These are phyloP conservation scores for Calycina herbarum DNA, from an alignment of 2,329 filamentous ascomycete genomes.

Conservation along the genomic window DNA sequence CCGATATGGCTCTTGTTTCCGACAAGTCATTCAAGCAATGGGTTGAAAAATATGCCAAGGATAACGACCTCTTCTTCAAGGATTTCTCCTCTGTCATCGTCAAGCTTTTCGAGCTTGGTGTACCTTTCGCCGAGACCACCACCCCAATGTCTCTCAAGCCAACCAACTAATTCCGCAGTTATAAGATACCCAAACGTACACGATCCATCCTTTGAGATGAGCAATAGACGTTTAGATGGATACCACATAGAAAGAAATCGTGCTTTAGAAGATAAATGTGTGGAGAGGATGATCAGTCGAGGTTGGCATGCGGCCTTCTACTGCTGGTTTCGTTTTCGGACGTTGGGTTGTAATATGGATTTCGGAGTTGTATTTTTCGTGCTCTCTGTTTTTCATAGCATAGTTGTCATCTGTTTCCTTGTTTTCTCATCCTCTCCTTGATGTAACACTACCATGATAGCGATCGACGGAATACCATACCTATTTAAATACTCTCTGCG, in stretches of 20 bases:
- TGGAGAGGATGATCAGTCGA: not conserved
- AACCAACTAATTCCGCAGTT: slow-evolving; percentile 32
- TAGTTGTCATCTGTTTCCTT: slow-evolving; percentile 3
- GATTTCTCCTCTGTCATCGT: slow-evolving; percentile 79
- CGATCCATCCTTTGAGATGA: slow-evolving; percentile 16
- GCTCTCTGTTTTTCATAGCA: slow-evolving; percentile 7
- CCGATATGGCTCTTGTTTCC: slow-evolving; percentile 82
- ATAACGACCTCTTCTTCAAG: slow-evolving; percentile 88
- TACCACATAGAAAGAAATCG: slow-evolving; percentile 12
- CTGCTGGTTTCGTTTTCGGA: too few relatives aligned
- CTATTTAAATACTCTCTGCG: not conserved
- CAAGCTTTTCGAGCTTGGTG: slow-evolving; percentile 91
- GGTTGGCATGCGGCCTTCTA: not conserved
- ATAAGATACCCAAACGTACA: slow-evolving; percentile 17
- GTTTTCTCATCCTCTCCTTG: slow-evolving; percentile 8
- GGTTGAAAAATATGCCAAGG: slow-evolving; percentile 86
- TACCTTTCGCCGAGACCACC: slow-evolving; percentile 75
- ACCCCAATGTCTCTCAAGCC: slow-evolving; percentile 65
- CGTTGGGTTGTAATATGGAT: slow-evolving; percentile 5
- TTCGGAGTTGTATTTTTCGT: slow-evolving; percentile 4
- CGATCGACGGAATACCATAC: slow-evolving; percentile 8
- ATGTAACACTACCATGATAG: slow-evolving; percentile 20
- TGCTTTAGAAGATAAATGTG: slow-evolving; percentile 4
- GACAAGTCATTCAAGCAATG: slow-evolving; percentile 82
- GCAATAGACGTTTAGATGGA: slow-evolving; percentile 16